Evolutionary conservation across 495 filamentous ascomycete species (phyloP).

Genomic region (Elaphomyces granulatus): DNA sequence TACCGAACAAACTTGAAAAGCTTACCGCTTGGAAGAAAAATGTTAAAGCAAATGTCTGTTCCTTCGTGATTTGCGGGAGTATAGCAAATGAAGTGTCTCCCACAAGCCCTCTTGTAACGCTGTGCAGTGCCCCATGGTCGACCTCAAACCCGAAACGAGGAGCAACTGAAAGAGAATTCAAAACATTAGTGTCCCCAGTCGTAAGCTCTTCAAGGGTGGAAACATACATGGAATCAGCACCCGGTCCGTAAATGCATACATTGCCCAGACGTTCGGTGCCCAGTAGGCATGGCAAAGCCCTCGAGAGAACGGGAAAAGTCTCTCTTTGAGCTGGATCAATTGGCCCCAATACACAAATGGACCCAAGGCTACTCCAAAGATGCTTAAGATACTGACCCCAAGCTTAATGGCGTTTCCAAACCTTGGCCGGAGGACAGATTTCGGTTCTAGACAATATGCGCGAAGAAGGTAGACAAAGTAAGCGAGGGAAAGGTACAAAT

Average conservation of each 20-base stretch:
- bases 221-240: conserved; percentile 61
- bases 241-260: conserved; percentile 87
- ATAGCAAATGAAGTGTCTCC: conserved; percentile 94
- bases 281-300: conserved; percentile 96
- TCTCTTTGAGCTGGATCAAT: conserved; percentile 68
- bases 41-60: conserved; percentile 67
- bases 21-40: conserved; percentile 65
- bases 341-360: conserved; percentile 79
- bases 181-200: not conserved
- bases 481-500: conserved; percentile 89
- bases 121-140: conserved; percentile 59
- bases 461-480: conserved; percentile 90
- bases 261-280: conserved; percentile 94
- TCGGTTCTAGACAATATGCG: conserved; percentile 72
- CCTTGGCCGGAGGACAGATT: conserved; percentile 59
- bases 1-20: not conserved
- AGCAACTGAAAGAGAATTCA: conserved; percentile 43
- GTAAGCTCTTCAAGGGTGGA: not conserved
- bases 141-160: conserved; percentile 62
- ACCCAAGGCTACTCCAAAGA: conserved; percentile 79
- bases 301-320: conserved; percentile 87
- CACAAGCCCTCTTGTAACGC: conserved; percentile 82
- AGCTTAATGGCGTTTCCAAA: conserved; percentile 72
- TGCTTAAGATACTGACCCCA: conserved; percentile 49
- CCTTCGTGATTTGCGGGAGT: conserved; percentile 70